Evolutionary conservation across 2,329 filamentous ascomycete genomes (phyloP), one percentile per base, ranked within the genome.

Genomic region (Calonectria fujianensis): DNA sequence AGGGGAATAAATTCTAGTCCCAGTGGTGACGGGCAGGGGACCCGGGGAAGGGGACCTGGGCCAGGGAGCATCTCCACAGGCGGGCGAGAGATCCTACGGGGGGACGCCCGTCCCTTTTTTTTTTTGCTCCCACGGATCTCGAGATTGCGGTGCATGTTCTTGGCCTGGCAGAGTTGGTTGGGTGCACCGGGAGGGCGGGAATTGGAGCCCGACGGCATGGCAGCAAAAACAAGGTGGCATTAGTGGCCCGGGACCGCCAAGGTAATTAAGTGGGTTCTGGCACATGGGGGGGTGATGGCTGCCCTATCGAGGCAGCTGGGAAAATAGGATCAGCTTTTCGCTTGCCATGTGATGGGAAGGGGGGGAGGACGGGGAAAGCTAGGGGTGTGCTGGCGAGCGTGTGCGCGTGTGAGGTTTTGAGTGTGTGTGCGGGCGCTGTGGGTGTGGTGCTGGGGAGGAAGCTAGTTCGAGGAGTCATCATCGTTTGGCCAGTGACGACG

Each of bases 161-260:
- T 41, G 39, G 32, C 24, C 51, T 67, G 54, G 70, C 39, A n/a
- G 48, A 27, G 48, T 35, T 67, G 50, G 66, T 51, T 54, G 48
- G 66, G 66, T 66, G 71, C 71, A 32, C 71, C 66, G 48, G 70
- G 70, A 72, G 61, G 70, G 72, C 72, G 69, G 69, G 69, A 63
- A 63, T 70, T 61, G 48, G 35, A 68, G 66, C 70, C 72, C 74
- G 54, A 76, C 67, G 61, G 63, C 35, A 61, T 73, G 76, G 61
- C 69, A 69, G 75, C 78, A 75, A 70, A 78, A 80, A 80, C 79
- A 80, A 80, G 79, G 79, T 80, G 78, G 79, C 78, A 80, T 80
- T 80, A 80, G 79, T 80, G 79, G 76, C 70, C 77, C 75, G 74
- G 68, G 72, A 72, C 72, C 57, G 59, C 68, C 63, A 71, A 71